phyloP scores from a whole-genome alignment of 306 rosid species.

The Begonia loranthoides region DNA sequence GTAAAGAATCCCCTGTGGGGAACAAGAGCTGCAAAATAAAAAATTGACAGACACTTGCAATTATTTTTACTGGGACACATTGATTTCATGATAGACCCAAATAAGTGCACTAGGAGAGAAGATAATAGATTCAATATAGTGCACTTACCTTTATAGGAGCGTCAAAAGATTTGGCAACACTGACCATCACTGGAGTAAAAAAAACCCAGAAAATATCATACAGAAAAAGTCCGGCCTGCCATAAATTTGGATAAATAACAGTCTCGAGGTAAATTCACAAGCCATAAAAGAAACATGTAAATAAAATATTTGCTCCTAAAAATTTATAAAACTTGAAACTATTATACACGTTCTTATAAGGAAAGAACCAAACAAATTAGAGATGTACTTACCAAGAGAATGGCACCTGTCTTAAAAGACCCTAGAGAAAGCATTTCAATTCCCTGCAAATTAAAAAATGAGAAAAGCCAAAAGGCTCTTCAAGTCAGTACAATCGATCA shows the following conservation, averaged over 20 bases:
- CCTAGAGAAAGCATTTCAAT: constrained; percentile 99
- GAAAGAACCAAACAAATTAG: background rate
- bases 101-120: background rate
- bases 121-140: background rate
- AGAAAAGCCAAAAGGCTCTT: background rate
- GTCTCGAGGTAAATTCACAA: constrained; percentile 1
- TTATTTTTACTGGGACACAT: constrained; percentile 9
- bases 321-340: background rate
- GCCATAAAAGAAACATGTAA: background rate
- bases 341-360: constrained; percentile 1
- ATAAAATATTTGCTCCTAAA: too few relatives aligned
- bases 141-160: constrained; percentile 91
- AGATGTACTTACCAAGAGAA: constrained; percentile 63
- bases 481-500: too few relatives aligned
- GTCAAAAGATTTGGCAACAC: constrained; percentile 98
- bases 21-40: constrained; percentile 64
- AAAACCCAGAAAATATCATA: constrained; percentile 99
- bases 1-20: constrained; percentile 75
- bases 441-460: constrained; percentile 47
- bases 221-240: constrained; percentile 90
- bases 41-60: background rate
- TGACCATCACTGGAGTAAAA: constrained; percentile 99
- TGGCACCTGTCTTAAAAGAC: constrained; percentile 96
- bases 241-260: constrained; percentile 13
- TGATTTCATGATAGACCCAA: constrained; percentile 2